Evolutionary conservation across 2,329 filamentous ascomycete species (phyloP).

Genomic region (Diaporthe ilicicola): DNA sequence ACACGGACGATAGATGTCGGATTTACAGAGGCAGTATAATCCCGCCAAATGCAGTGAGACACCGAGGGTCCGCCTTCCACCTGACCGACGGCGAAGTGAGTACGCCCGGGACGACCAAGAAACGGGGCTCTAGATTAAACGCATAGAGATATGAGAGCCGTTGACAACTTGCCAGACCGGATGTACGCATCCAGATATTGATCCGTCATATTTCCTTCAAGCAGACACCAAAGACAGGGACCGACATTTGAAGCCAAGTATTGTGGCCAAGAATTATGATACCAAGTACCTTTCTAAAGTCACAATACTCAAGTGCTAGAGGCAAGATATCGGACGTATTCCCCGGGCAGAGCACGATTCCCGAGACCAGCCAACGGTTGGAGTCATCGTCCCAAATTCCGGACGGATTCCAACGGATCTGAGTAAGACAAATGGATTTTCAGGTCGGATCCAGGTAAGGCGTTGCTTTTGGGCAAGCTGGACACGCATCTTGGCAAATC

Average conservation of each 20-base stretch:
- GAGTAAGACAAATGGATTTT: too few species aligned
- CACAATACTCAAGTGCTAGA: background rate
- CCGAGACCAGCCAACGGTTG: background rate
- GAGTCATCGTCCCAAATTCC: background rate
- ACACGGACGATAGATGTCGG: background rate
- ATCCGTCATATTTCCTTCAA: too few species aligned
- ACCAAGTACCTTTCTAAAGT: background rate
- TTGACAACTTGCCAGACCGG: background rate
- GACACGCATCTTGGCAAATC: too few species aligned
- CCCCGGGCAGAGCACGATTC: background rate
- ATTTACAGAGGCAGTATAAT: background rate
- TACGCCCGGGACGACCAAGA: background rate
- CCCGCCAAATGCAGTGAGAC: background rate
- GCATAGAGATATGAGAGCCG: background rate
- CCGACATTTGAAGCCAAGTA: background rate
- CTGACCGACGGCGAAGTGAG: background rate
- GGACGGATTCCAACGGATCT: background rate
- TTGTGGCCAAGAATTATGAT: background rate
- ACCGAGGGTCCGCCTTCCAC: too few species aligned
- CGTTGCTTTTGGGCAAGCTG: background rate
- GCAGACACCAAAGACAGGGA: too few species aligned
- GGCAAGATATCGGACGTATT: background rate
- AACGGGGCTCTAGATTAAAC: background rate
- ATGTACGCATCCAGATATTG: too few species aligned
- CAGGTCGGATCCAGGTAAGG: background rate